Evolutionary conservation across 108 stramenopile genomes (phyloP).

Genomic region (Licmophora abbreviata): DNA sequence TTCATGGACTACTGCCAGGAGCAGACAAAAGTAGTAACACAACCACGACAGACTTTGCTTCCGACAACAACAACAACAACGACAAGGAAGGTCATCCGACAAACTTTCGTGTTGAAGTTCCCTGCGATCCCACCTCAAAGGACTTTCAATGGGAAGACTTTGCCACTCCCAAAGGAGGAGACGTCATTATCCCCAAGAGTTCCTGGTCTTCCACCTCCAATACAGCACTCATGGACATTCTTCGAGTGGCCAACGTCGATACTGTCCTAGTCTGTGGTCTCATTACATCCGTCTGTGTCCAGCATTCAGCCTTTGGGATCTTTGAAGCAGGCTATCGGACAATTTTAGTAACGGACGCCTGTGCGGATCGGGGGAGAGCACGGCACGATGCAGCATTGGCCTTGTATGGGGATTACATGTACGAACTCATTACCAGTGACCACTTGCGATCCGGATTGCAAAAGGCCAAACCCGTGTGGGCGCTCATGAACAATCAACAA

Average conservation of each 20-base stretch:
- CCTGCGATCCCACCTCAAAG: conserved; percentile 20
- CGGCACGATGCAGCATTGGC: conserved; percentile 57
- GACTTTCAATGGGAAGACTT: conserved; percentile 61
- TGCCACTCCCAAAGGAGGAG: conserved; percentile 38
- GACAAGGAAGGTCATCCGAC: conserved; percentile 4
- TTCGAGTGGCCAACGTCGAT: conserved; percentile 32
- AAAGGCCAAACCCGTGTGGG: conserved; percentile 21
- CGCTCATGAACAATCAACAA: too few species aligned
- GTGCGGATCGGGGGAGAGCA: conserved; percentile 44
- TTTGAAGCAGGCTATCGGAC: conserved; percentile 65
- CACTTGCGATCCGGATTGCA: conserved; percentile 6
- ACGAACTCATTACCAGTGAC: conserved; percentile 32
- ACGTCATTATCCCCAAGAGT: conserved; percentile 43
- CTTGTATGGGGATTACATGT: conserved; percentile 69
- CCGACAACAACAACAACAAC: too few species aligned
- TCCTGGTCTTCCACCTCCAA: conserved; percentile 36
- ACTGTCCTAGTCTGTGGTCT: conserved; percentile 56
- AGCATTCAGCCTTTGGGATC: conserved; percentile 59
- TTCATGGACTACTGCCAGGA: conserved; percentile 23
- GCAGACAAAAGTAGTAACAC: conserved; percentile 1
- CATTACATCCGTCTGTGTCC: conserved; percentile 63
- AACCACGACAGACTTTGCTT: too few species aligned
- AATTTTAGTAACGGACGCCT: conserved; percentile 48
- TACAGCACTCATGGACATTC: conserved; percentile 27
- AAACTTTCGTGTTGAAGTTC: conserved; percentile 10